Base-by-base conservation (phyloP, 2,329 filamentous ascomycete genomes). In the Aspergillus costaricaensis region DNA sequence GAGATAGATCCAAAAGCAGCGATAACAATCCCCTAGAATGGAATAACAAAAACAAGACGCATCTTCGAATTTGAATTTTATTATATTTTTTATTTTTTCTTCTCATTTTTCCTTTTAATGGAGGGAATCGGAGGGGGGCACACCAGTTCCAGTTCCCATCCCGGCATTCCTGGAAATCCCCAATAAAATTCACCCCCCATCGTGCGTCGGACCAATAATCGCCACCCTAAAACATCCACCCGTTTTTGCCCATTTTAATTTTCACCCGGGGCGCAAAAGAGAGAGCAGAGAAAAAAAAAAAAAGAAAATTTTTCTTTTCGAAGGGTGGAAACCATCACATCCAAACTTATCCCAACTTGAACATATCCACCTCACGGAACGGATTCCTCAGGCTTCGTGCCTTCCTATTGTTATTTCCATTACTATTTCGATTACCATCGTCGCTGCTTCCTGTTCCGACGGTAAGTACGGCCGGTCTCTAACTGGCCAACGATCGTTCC, bases 171-270 rank as follows among this genome's bases (percentile, higher is more conserved):
- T 55, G 27, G 43, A 55, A 55, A 47, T 41, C 25, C 41, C 53
- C 25, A 55, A 36, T 27, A 55, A 43, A 55, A 36, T 19, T 36
- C 47, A 47, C 53, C 30, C 53, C 27, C 53, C 41, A 55, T 43
- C 39, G 43, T 43, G 53, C 55, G 55, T 56, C 36, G 53, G 51
- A 54, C 71, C 71, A 73, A 73, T 72, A 62, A 72, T 50, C 57
- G 56, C 27, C 60, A 63, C 47, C 27, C 6, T 47, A 63, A 71
- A 68, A 64, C 61, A 61, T 58, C 65, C 63, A 63, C 65, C 60
- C 32, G 57, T 61, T 55, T 36, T 59, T 62, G 60, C 32, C 55
- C 53, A 54, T 61, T 53, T n/a, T 49, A 58, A 60, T 62, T 62
- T 66, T 62, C 61, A 48, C n/a, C 53, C 53, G 39, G 32, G 52